These are phyloP conservation scores for Colletotrichum noveboracense DNA, from an alignment of 2,329 filamentous ascomycete genomes.

Conservation along the genomic window DNA sequence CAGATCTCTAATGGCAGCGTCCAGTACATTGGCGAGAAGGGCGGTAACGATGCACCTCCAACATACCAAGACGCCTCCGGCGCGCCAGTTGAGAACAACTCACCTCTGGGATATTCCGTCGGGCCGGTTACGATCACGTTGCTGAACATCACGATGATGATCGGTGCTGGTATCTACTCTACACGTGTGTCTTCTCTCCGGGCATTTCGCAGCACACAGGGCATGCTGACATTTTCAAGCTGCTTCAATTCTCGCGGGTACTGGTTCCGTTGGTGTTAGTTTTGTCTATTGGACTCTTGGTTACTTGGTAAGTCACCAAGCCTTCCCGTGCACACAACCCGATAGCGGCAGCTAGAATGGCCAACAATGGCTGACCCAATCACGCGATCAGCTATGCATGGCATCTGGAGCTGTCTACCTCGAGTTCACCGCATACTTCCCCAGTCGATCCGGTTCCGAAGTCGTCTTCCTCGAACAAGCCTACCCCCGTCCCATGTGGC, in stretches of 20 bases:
- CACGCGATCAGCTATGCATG: slow-evolving; percentile 53
- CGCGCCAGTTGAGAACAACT: slow-evolving; percentile 63
- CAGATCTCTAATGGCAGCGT: neutral
- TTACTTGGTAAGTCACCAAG: slow-evolving; percentile 58
- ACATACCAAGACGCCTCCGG: slow-evolving; percentile 36
- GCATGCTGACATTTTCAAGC: slow-evolving; percentile 41
- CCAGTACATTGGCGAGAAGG: slow-evolving; percentile 10
- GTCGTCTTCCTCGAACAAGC: slow-evolving; percentile 74
- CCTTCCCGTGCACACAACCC: slow-evolving; percentile 38
- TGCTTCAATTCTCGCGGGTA: slow-evolving; percentile 58
- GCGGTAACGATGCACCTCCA: slow-evolving; percentile 21
- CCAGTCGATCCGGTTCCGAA: slow-evolving; percentile 68
- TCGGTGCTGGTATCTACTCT: slow-evolving; percentile 66
- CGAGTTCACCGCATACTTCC: slow-evolving; percentile 70
- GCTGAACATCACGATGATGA: slow-evolving; percentile 66
- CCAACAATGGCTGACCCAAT: neutral
- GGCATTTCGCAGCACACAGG: neutral
- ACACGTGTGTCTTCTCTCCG: slow-evolving; percentile 42
- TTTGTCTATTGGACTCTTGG: slow-evolving; percentile 71
- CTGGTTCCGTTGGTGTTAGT: slow-evolving; percentile 65
- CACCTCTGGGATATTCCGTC: slow-evolving; percentile 66
- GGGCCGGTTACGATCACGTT: slow-evolving; percentile 61
- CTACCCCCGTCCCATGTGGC: slow-evolving; percentile 65
- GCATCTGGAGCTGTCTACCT: slow-evolving; percentile 61
- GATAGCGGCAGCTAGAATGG: neutral